A percentile compares a stretch with the other conserved stretches of the same genome.
These are phyloP conservation scores for Mortierella polycephala DNA, from an alignment of 371 early-diverging fungal genomes.

Conservation along the genomic window DNA sequence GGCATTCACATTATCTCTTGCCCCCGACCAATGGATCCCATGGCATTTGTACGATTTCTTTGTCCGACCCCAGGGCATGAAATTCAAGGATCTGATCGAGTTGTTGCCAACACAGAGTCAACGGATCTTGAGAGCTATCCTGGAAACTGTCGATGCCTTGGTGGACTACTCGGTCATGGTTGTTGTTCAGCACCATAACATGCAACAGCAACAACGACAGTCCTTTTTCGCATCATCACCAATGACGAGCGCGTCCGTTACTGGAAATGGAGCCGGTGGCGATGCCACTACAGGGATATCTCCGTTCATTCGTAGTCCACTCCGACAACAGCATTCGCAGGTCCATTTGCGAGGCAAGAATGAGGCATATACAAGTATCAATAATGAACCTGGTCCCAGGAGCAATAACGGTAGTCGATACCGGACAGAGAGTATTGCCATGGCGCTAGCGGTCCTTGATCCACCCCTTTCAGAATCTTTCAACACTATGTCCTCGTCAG, in stretches of 20 bases:
- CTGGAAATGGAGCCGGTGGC: constrained; percentile 2
- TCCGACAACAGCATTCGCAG: constrained; percentile 19
- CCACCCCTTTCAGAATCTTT: constrained; percentile 2
- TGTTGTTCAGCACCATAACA: constrained; percentile 1
- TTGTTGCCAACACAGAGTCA: constrained; percentile 47
- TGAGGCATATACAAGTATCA: neutral
- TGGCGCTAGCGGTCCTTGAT: constrained; percentile 2
- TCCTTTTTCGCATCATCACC: neutral
- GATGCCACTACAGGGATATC: neutral
- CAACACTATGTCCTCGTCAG: neutral
- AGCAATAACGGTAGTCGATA: neutral
- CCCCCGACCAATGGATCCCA: constrained; percentile 49
- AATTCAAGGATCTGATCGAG: constrained; percentile 30
- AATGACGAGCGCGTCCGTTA: neutral
- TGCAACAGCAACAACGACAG: constrained; percentile 3
- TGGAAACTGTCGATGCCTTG: constrained; percentile 31
- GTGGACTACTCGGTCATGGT: constrained; percentile 21
- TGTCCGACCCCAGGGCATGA: constrained; percentile 27
- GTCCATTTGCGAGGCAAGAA: constrained; percentile 31
- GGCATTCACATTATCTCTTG: constrained; percentile 18
- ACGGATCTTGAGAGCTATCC: constrained; percentile 16
- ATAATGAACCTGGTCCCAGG: neutral
- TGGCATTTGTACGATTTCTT: constrained; percentile 50
- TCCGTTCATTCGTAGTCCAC: neutral
- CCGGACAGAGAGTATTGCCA: neutral